Percentiles rank a stretch among this genome's conserved stretches.
Conservation (phyloP, 495 filamentous ascomycete genomes). For the Oidiodendron maius region DNA sequence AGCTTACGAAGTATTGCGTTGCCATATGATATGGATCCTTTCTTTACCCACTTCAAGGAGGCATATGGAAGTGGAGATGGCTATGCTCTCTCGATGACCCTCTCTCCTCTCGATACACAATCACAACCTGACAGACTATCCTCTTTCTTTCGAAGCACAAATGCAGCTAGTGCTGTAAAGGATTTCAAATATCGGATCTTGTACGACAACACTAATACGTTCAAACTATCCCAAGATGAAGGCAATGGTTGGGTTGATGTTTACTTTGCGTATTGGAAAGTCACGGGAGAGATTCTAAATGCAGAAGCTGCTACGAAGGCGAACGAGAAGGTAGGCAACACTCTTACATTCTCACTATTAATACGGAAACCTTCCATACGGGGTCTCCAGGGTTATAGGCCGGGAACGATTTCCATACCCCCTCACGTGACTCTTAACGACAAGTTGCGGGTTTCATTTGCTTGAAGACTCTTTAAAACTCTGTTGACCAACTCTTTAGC, state of each 20-base stretch:
- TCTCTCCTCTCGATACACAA: conserved; percentile 58
- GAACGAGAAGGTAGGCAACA: conserved; percentile 23
- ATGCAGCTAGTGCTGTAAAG: conserved; percentile 41
- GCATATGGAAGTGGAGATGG: conserved; percentile 53
- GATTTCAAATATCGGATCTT: conserved; percentile 60
- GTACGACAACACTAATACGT: conserved; percentile 38
- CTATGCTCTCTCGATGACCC: conserved; percentile 58
- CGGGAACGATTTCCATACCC: too few relatives aligned
- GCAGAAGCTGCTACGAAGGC: conserved; percentile 38
- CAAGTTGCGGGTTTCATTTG: too few relatives aligned
- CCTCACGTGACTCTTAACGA: too few relatives aligned
- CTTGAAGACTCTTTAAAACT: too few relatives aligned
- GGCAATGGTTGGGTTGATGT: conserved; percentile 74
- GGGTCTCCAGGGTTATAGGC: too few relatives aligned
- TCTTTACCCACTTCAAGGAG: conserved; percentile 55
- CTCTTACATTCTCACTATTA: neutral
- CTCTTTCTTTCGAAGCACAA: conserved; percentile 58
- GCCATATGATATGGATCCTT: conserved; percentile 48
- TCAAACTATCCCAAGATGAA: conserved; percentile 56
- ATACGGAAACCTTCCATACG: neutral
- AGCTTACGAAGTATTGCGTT: conserved; percentile 3
- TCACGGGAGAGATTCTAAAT: conserved; percentile 59
- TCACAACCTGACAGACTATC: conserved; percentile 51
- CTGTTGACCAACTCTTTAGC: too few relatives aligned
- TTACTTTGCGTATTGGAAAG: conserved; percentile 77